A percentile compares a stretch with the other conserved stretches of the same genome.
Evolutionary conservation across 2,329 filamentous ascomycete genomes (phyloP).

Genomic region (Ophiostoma fasciatum): DNA sequence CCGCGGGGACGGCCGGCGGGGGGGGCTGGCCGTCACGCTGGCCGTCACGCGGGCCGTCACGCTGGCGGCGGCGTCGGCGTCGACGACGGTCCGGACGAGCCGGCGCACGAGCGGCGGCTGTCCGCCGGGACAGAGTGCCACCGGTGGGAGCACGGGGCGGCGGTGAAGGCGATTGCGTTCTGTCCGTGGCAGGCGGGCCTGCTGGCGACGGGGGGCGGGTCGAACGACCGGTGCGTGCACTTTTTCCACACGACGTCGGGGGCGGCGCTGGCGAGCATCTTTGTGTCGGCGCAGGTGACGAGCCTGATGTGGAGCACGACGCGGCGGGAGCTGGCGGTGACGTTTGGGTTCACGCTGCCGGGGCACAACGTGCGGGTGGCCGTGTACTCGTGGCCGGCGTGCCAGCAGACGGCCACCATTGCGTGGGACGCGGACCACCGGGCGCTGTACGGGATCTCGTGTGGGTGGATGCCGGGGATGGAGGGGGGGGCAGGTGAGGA

Average conservation of each 20-base stretch:
- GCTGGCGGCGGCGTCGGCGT: no score
- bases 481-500: no score
- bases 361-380: conserved; percentile 82
- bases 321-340: conserved; percentile 75
- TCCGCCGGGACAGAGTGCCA: no score
- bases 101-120: no score
- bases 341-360: conserved; percentile 85
- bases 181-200: conserved; percentile 85
- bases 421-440: conserved; percentile 69
- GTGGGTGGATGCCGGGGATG: no score
- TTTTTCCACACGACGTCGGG: conserved; percentile 85
- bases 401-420: conserved; percentile 69
- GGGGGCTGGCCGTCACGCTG: conserved; percentile 1
- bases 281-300: conserved; percentile 86
- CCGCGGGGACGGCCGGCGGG: conserved; percentile 1
- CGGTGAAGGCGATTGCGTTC: conserved; percentile 93
- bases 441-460: conserved; percentile 77
- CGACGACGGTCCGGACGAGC: no score
- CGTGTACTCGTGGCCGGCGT: conserved; percentile 89
- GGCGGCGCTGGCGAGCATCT: conserved; percentile 73
- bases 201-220: conserved; percentile 81
- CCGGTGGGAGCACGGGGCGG: conserved; percentile 68
- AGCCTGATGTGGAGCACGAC: conserved; percentile 81
- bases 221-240: conserved; percentile 88
- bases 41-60: no score